A percentile compares a stretch with the other conserved stretches of the same genome.
Conservation (phyloP, 306 rosid species). For the Trichosanthes cucumerina region DNA sequence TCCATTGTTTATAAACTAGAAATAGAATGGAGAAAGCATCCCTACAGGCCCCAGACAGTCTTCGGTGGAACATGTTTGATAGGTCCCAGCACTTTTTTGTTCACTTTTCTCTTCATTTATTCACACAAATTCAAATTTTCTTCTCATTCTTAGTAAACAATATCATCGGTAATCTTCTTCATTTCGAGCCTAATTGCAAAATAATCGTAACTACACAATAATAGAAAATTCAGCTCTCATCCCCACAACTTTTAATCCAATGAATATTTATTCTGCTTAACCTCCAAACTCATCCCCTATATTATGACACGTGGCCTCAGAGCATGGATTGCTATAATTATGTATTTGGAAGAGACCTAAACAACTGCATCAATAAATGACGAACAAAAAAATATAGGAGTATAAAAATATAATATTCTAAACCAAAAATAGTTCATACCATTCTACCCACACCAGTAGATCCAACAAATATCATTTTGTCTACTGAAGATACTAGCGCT, state of each 20-base stretch:
- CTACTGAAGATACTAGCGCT: constrained; percentile 85
- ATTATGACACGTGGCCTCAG: background rate
- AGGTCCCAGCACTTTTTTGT: background rate
- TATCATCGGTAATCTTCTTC: background rate
- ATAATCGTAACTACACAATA: background rate
- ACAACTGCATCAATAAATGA: background rate
- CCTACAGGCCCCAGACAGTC: background rate
- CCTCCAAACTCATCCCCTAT: background rate
- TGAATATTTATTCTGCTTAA: background rate
- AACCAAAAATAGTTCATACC: constrained; percentile 37
- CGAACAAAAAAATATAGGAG: background rate
- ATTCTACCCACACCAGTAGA: constrained; percentile 93
- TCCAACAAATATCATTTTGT: constrained; percentile 91
- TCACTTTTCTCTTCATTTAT: background rate
- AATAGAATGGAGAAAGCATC: background rate
- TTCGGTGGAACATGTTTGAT: background rate
- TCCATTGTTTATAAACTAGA: background rate
- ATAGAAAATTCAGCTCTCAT: background rate
- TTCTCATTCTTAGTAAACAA: background rate
- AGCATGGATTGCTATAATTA: background rate
- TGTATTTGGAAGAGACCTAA: background rate
- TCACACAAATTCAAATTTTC: background rate
- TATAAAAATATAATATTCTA: background rate
- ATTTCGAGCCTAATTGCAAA: background rate
- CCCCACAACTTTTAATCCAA: background rate